Percentiles rank a stretch among this genome's conserved stretches.
Evolutionary conservation across 2,329 filamentous ascomycete species (phyloP).

Genomic region (Xylaria sp.): DNA sequence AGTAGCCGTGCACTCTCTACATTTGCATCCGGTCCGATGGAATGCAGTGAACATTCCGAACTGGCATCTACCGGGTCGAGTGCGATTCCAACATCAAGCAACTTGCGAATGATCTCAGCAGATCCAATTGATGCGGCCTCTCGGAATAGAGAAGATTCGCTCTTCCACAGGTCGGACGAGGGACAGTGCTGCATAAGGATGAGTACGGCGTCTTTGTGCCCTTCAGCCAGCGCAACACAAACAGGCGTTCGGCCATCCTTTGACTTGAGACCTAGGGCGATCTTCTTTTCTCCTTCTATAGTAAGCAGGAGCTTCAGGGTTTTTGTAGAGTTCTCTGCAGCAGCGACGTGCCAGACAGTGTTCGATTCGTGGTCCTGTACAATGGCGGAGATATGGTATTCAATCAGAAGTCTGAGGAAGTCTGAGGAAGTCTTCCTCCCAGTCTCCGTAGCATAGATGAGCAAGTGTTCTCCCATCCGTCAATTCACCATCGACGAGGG

Average conservation of each 20-base stretch:
- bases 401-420: slow-evolving; percentile 3
- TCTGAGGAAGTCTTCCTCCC: slow-evolving; percentile 7
- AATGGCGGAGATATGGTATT: slow-evolving; percentile 1
- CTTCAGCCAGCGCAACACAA: background rate
- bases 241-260: background rate
- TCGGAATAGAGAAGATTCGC: background rate
- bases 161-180: background rate
- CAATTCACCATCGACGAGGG: background rate
- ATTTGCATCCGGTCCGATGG: background rate
- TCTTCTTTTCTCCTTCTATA: slow-evolving; percentile 7
- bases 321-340: background rate
- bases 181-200: slow-evolving; percentile 11
- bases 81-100: background rate
- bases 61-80: slow-evolving; percentile 1
- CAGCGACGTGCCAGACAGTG: slow-evolving; percentile 9
- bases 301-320: slow-evolving; percentile 10
- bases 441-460: background rate
- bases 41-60: slow-evolving; percentile 9
- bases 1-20: slow-evolving; percentile 5
- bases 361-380: background rate
- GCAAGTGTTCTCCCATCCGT: background rate
- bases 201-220: slow-evolving; percentile 9
- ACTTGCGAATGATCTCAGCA: slow-evolving; percentile 5
- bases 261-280: background rate
- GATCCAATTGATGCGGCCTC: slow-evolving; percentile 6